Conservation (phyloP, 228 moss, liverwort and hornwort species). For the Sphagnum magellanicum region DNA sequence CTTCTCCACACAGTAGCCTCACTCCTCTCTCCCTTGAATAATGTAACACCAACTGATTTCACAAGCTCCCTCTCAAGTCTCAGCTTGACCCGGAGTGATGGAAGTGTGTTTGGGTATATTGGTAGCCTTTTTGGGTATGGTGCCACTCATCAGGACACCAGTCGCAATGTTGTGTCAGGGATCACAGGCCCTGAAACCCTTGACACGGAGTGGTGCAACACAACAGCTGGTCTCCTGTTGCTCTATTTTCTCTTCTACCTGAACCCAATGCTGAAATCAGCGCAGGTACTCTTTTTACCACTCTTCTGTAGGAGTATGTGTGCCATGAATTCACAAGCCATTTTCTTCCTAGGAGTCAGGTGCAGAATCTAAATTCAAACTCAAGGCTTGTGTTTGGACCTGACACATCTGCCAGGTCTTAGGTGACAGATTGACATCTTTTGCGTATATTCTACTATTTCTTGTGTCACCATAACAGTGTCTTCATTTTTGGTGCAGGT, state of each 20-base stretch:
- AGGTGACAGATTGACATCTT: no score
- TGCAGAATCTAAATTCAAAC: no score
- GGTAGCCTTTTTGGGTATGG: constrained; percentile 62
- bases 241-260: constrained; percentile 80
- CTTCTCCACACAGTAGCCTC: constrained; percentile 68
- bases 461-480: neutral
- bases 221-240: constrained; percentile 70
- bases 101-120: constrained; percentile 68
- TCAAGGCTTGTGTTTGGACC: no score
- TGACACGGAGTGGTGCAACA: constrained; percentile 76
- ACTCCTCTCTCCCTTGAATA: constrained; percentile 48
- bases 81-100: constrained; percentile 30
- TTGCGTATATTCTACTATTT: no score
- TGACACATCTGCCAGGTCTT: no score
- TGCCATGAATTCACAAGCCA: no score
- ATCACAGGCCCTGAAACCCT: constrained; percentile 24
- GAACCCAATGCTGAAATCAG: constrained; percentile 72
- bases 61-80: constrained; percentile 26
- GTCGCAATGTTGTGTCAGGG: constrained; percentile 26
- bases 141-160: constrained; percentile 34
- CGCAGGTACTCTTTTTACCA: constrained; percentile 34
- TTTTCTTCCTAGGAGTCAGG: no score
- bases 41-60: constrained; percentile 18
- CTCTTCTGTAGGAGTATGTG: no score
- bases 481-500: constrained; percentile 26